Conservation (phyloP, 2,329 filamentous ascomycete genomes). For the Talaromyces sp. region DNA sequence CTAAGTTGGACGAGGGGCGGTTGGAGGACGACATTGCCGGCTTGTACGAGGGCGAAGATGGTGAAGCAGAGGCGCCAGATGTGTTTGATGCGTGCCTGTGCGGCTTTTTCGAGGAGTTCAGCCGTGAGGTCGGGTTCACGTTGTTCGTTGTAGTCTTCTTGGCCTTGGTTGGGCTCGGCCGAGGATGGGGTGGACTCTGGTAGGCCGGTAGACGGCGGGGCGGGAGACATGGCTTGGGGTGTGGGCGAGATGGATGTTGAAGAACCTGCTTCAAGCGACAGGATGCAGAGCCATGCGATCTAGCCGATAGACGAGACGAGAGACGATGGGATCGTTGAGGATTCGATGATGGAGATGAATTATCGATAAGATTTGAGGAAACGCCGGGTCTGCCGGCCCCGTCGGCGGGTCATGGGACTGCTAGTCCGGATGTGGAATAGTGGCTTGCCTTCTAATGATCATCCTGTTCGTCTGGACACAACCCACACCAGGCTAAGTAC, state of each 20-base stretch:
- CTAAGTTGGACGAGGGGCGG: constrained; percentile 19
- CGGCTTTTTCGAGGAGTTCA: constrained; percentile 6
- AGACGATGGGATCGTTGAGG: not conserved
- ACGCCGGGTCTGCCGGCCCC: not conserved
- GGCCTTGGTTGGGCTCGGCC: not conserved
- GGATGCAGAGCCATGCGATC: constrained; percentile 4
- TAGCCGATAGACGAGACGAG: not conserved
- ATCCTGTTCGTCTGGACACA: not conserved
- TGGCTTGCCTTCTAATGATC: too few species aligned
- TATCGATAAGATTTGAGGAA: constrained; percentile 8
- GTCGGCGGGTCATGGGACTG: not conserved
- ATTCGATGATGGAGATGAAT: not conserved
- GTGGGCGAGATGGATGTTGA: not conserved
- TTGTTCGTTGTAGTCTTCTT: not conserved
- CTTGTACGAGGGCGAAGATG: constrained; percentile 19
- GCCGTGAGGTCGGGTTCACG: not conserved
- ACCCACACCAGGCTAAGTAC: too few species aligned
- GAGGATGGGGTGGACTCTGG: not conserved
- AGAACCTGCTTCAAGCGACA: constrained; percentile 18
- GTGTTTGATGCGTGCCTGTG: constrained; percentile 8
- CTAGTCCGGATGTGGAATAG: constrained; percentile 14
- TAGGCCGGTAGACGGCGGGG: not conserved
- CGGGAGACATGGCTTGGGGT: constrained; percentile 1
- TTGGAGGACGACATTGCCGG: constrained; percentile 17
- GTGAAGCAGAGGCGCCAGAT: constrained; percentile 20